Conservation (phyloP, 805 yeast species). For the Spathaspora arborariae region DNA sequence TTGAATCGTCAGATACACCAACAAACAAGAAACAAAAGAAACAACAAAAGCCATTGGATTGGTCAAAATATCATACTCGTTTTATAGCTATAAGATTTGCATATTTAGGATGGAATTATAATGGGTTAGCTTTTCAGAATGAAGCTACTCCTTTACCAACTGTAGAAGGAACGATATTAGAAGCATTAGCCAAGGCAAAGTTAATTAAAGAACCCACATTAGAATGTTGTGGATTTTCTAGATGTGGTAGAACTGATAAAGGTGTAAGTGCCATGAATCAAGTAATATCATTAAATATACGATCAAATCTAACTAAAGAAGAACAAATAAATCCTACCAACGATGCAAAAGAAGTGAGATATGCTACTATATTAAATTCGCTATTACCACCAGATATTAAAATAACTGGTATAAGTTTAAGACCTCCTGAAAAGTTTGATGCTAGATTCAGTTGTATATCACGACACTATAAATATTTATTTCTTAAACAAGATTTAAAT, state of each 20-base stretch:
- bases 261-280: conserved; percentile 99
- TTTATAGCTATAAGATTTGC: conserved; percentile 80
- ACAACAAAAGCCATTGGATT: conserved; percentile 55
- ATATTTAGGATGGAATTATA: conserved; percentile 92
- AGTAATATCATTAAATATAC: conserved; percentile 73
- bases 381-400: conserved; percentile 78
- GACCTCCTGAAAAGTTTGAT: conserved; percentile 82
- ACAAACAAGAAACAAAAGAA: conserved; percentile 13
- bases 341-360: conserved; percentile 72
- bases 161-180: conserved; percentile 71
- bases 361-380: conserved; percentile 70
- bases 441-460: conserved; percentile 88
- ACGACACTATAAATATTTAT: conserved; percentile 84
- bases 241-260: conserved; percentile 93
- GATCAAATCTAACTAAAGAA: conserved; percentile 63
- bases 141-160: conserved; percentile 80
- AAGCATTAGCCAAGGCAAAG: conserved; percentile 65
- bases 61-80: conserved; percentile 57
- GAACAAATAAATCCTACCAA: conserved; percentile 54
- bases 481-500: conserved; percentile 55
- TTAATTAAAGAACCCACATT: conserved; percentile 61
- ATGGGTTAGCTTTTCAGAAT: conserved; percentile 81
- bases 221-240: conserved; percentile 64
- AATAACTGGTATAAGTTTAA: conserved; percentile 73
- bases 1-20: conserved; percentile 39